Evolutionary conservation across 768 basidiomycete genomes (phyloP).

Genomic region (Coprinopsis sp.): DNA sequence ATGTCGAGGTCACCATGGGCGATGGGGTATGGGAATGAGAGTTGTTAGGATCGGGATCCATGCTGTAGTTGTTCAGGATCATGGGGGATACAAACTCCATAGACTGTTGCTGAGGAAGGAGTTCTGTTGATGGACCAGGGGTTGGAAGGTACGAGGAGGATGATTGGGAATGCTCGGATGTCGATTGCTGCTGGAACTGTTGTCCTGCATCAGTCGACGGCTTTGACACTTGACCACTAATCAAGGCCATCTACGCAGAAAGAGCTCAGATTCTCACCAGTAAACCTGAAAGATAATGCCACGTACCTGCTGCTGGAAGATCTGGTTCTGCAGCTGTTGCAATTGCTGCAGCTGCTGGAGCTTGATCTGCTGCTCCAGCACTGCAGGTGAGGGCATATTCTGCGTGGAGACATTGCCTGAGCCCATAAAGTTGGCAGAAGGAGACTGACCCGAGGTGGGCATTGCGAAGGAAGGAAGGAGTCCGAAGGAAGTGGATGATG

Average conservation of each 20-base stretch:
- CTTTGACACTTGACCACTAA: constrained; percentile 45
- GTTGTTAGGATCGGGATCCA: constrained; percentile 15
- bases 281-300: constrained; percentile 10
- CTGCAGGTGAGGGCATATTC: constrained; percentile 19
- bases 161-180: constrained; percentile 1
- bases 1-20: constrained; percentile 17
- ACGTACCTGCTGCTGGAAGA: constrained; percentile 84
- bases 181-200: constrained; percentile 44
- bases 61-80: constrained; percentile 40
- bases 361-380: constrained; percentile 74
- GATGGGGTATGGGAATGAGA: constrained; percentile 7
- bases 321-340: constrained; percentile 76
- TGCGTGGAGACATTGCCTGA: constrained; percentile 5
- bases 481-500: background rate
- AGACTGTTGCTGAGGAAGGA: constrained; percentile 53
- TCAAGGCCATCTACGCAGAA: constrained; percentile 55
- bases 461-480: background rate
- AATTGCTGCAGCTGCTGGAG: constrained; percentile 73
- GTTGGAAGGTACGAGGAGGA: constrained; percentile 24
- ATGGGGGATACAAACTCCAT: constrained; percentile 62
- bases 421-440: constrained; percentile 7
- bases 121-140: constrained; percentile 56
- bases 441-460: background rate
- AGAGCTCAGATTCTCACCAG: constrained; percentile 6
- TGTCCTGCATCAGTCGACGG: constrained; percentile 27